Percentiles rank a stretch among this genome's conserved stretches.
These are phyloP conservation scores for Colletotrichum ledebouriae DNA, from an alignment of 2,329 filamentous ascomycete species.

Conservation along the genomic window DNA sequence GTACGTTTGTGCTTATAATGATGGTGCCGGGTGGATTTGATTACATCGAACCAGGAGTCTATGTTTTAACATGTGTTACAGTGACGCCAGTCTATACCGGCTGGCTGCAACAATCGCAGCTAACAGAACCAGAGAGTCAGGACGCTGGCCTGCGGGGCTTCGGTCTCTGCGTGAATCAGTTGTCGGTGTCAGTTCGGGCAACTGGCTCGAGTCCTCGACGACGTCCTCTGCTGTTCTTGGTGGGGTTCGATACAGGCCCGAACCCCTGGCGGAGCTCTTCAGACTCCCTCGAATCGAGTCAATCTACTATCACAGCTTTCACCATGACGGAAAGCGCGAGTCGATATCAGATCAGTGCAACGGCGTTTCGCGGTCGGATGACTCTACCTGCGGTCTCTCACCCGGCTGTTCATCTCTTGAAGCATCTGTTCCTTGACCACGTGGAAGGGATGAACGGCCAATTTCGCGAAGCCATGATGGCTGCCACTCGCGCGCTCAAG, in stretches of 20 bases:
- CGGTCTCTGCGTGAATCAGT: constrained; percentile 9
- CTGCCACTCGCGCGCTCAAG: constrained; percentile 17
- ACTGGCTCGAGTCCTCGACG: neutral
- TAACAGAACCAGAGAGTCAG: too few relatives aligned
- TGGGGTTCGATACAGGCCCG: neutral
- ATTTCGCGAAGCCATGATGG: neutral
- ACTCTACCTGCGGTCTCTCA: neutral
- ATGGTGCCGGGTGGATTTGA: neutral
- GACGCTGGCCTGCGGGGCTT: constrained; percentile 11
- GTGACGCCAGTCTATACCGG: constrained; percentile 1
- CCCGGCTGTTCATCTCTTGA: constrained; percentile 2
- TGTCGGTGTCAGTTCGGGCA: constrained; percentile 7
- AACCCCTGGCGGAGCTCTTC: constrained; percentile 2
- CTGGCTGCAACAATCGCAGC: neutral
- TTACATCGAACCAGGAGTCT: too few relatives aligned
- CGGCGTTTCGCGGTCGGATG: neutral
- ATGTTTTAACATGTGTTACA: neutral
- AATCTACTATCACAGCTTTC: constrained; percentile 7
- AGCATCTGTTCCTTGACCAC: constrained; percentile 10
- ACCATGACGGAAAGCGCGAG: too few relatives aligned
- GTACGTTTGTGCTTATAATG: neutral
- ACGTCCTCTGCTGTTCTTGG: neutral
- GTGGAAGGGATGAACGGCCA: neutral
- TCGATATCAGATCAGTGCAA: neutral
- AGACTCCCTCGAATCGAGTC: constrained; percentile 11